phyloP scores from a whole-genome alignment of 306 rosid genomes.

The Quercus agrifolia region DNA sequence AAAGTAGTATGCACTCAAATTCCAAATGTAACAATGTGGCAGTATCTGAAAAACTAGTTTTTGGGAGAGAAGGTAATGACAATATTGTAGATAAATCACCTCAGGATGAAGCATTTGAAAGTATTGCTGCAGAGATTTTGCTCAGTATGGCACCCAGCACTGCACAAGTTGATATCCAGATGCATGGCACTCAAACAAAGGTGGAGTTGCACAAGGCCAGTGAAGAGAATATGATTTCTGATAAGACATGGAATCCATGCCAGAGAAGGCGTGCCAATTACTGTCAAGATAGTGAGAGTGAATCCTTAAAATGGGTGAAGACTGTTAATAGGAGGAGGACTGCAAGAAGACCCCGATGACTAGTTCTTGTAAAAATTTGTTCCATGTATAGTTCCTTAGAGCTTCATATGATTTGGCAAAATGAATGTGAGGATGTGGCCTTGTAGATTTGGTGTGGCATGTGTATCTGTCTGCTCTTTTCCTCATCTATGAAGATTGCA shows the following conservation, averaged over 20 bases:
- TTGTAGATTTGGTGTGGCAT: no score
- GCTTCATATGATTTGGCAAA: neutral
- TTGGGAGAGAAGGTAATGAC: neutral
- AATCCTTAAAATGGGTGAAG: neutral
- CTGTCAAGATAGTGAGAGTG: neutral
- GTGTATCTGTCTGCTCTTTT: no score
- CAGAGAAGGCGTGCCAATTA: neutral
- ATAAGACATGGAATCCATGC: neutral
- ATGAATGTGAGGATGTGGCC: neutral
- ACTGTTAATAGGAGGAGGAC: neutral
- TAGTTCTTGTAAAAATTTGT: neutral
- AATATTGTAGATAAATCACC: neutral
- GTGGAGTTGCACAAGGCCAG: neutral
- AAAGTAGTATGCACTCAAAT: neutral
- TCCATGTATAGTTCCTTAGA: neutral
- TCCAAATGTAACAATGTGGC: neutral
- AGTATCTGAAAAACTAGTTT: neutral
- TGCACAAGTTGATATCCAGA: neutral
- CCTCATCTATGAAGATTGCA: no score
- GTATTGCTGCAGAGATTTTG: neutral
- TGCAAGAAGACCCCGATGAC: neutral
- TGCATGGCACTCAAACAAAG: neutral
- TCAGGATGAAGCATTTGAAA: neutral
- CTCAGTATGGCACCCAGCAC: neutral
- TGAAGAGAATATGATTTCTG: neutral